These are phyloP conservation scores for Talaromyces amestolkiae DNA, from an alignment of 2,329 filamentous ascomycete genomes.

Conservation along the genomic window DNA sequence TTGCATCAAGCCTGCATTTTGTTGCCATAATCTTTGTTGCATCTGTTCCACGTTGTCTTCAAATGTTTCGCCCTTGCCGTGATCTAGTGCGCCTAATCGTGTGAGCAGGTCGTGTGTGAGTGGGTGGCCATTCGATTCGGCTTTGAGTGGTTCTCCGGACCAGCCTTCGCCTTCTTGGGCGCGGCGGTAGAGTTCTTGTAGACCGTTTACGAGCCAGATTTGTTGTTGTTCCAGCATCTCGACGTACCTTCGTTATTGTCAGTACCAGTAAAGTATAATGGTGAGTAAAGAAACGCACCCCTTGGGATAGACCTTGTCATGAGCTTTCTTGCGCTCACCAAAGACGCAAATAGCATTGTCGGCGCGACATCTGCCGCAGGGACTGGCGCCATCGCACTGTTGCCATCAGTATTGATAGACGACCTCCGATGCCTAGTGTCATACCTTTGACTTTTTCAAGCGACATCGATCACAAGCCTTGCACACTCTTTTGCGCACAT, in stretches of 20 bases:
- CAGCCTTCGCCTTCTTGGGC: constrained; percentile 54
- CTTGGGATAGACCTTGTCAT: constrained; percentile 68
- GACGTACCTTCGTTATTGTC: constrained; percentile 51
- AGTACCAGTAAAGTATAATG: neutral
- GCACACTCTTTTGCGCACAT: constrained; percentile 60
- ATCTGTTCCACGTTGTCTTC: constrained; percentile 58
- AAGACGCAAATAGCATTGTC: constrained; percentile 66
- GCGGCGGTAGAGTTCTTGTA: constrained; percentile 60
- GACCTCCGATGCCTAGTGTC: neutral
- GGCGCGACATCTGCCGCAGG: constrained; percentile 61
- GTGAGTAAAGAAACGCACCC: constrained; percentile 47
- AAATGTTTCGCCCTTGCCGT: constrained; percentile 53
- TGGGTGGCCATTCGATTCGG: constrained; percentile 54
- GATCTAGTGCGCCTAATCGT: constrained; percentile 56
- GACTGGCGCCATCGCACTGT: constrained; percentile 60
- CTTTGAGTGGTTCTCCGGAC: constrained; percentile 54
- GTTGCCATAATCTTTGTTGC: constrained; percentile 55
- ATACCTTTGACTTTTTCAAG: constrained; percentile 64
- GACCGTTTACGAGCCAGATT: constrained; percentile 58
- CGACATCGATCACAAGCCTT: constrained; percentile 66
- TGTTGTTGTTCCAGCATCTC: constrained; percentile 68
- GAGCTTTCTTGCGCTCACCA: constrained; percentile 63
- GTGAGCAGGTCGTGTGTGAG: constrained; percentile 64
- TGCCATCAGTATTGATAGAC: neutral
- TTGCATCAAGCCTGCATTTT: constrained; percentile 48